Evolutionary conservation across 78 protist species (phyloP).

Genomic region (Fonticula alba): DNA sequence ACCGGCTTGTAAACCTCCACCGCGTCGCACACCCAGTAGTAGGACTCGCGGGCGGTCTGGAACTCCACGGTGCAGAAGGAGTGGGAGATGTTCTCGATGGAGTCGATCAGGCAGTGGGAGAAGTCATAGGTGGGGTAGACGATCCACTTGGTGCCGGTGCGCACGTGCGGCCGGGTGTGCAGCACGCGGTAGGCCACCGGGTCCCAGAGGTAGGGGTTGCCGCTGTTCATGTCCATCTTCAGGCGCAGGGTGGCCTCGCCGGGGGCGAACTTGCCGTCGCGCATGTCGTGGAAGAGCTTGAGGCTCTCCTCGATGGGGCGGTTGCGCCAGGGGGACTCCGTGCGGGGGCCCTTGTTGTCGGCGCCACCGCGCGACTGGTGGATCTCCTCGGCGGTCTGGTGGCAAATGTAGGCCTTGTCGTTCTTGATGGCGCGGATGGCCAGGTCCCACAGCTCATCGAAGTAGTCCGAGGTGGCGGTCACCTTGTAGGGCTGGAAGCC

Average conservation of each 20-base stretch:
- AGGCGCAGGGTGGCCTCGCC: constrained; percentile 75
- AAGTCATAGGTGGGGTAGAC: constrained; percentile 95
- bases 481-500: constrained; percentile 65
- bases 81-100: constrained; percentile 92
- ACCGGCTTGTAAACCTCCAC: constrained; percentile 74
- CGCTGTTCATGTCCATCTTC: constrained; percentile 70
- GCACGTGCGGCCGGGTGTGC: constrained; percentile 47
- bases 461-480: constrained; percentile 82
- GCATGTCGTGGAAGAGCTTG: constrained; percentile 72
- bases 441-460: constrained; percentile 67
- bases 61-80: constrained; percentile 98
- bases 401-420: constrained; percentile 86
- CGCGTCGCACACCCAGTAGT: constrained; percentile 83
- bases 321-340: constrained; percentile 66
- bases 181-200: constrained; percentile 76
- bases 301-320: constrained; percentile 79
- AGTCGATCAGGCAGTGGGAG: constrained; percentile 92
- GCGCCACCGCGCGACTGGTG: not conserved
- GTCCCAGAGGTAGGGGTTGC: constrained; percentile 77
- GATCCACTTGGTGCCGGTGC: constrained; percentile 83
- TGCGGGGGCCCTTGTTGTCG: not conserved
- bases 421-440: constrained; percentile 73
- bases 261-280: constrained; percentile 61
- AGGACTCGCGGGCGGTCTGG: constrained; percentile 53
- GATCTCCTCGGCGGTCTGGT: constrained; percentile 55